These are phyloP conservation scores for Trichoderma lentiforme DNA, from an alignment of 2,329 filamentous ascomycete species.

Conservation along the genomic window DNA sequence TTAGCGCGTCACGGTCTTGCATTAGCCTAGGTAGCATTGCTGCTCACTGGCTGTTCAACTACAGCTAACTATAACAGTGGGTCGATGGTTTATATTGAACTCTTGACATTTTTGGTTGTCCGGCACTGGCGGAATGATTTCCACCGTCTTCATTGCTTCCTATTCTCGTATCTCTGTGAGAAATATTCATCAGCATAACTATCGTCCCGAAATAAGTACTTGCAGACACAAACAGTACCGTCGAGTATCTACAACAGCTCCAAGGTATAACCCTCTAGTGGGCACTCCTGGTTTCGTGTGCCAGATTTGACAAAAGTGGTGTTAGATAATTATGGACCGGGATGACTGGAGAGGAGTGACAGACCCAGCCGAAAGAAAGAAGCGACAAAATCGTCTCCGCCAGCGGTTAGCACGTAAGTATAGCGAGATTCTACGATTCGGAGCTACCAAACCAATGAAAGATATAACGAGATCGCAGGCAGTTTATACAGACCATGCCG, in stretches of 20 bases:
- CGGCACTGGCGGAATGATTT: background rate
- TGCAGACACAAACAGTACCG: background rate
- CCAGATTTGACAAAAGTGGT: background rate
- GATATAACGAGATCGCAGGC: background rate
- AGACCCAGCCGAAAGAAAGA: background rate
- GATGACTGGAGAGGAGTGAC: background rate
- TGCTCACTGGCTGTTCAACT: background rate
- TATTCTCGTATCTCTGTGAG: background rate
- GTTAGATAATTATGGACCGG: background rate
- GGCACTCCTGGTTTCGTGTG: background rate
- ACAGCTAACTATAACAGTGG: background rate
- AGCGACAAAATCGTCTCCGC: background rate
- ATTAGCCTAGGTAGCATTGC: background rate
- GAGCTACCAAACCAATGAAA: background rate
- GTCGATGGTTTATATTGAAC: background rate
- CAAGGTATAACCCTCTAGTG: background rate
- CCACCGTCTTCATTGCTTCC: background rate
- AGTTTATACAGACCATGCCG: background rate
- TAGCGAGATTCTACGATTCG: background rate
- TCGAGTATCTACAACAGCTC: background rate
- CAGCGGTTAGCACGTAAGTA: background rate
- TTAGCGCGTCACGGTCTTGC: slow-evolving; percentile 1
- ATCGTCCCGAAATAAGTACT: background rate
- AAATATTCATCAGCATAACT: background rate
- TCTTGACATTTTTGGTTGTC: background rate